These are phyloP conservation scores for Fusarium incarnatum DNA, from an alignment of 2,329 filamentous ascomycete species.

Conservation along the genomic window DNA sequence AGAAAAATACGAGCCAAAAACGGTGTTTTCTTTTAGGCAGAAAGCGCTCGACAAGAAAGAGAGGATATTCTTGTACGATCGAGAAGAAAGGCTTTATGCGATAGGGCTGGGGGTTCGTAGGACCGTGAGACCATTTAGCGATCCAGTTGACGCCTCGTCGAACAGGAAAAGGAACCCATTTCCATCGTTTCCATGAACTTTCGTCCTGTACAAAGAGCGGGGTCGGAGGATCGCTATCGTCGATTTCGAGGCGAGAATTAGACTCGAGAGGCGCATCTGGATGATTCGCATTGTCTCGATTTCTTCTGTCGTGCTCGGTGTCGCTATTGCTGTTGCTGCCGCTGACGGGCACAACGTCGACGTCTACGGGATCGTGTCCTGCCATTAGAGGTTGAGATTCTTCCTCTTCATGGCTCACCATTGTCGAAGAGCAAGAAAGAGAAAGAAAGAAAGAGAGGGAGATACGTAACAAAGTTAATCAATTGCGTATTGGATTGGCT, in stretches of 20 bases:
- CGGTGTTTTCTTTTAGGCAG: slow-evolving; percentile 71
- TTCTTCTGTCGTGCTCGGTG: slow-evolving; percentile 13
- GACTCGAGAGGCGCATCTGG: slow-evolving; percentile 58
- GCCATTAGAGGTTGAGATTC: slow-evolving; percentile 57
- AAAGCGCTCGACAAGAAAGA: slow-evolving; percentile 70
- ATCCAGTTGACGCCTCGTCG: slow-evolving; percentile 59
- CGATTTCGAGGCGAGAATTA: slow-evolving; percentile 58
- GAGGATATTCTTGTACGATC: slow-evolving; percentile 73
- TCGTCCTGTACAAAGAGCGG: slow-evolving; percentile 72
- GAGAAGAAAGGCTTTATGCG: slow-evolving; percentile 72
- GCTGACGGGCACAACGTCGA: slow-evolving; percentile 42
- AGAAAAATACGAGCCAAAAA: slow-evolving; percentile 67
- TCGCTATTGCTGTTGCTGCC: slow-evolving; percentile 24
- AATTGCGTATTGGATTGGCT: slow-evolving; percentile 25
- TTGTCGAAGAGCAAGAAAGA: slow-evolving; percentile 31
- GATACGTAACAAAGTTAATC: neutral
- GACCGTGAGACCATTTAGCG: slow-evolving; percentile 66
- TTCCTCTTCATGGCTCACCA: slow-evolving; percentile 50
- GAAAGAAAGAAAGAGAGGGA: neutral
- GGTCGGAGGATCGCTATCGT: slow-evolving; percentile 58
- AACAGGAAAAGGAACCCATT: slow-evolving; percentile 69
- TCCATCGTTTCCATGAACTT: slow-evolving; percentile 59
- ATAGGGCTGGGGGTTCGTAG: slow-evolving; percentile 60
- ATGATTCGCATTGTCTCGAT: slow-evolving; percentile 45
- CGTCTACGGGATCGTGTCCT: slow-evolving; percentile 47